A percentile compares a stretch with the other conserved stretches of the same genome.
These are phyloP conservation scores for Cyphellophora europaea DNA, from an alignment of 2,329 filamentous ascomycete genomes.

Conservation along the genomic window DNA sequence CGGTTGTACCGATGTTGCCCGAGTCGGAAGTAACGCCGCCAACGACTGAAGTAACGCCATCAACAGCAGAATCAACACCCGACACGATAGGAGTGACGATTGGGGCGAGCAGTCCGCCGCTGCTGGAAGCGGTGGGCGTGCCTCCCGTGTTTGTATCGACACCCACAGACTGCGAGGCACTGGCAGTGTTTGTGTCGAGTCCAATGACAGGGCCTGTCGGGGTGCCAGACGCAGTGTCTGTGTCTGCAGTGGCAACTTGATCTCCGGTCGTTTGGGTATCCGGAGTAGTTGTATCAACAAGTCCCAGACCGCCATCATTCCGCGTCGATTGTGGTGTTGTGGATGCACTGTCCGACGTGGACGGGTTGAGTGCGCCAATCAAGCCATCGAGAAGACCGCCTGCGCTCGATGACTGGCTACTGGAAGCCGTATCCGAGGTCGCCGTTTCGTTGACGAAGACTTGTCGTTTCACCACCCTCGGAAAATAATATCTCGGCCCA, in stretches of 20 bases:
- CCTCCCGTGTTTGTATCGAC: neutral
- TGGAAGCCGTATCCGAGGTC: too few species aligned
- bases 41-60: constrained; percentile 11
- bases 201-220: neutral
- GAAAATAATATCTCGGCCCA: constrained; percentile 22
- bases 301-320: too few species aligned
- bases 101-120: too few species aligned
- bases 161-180: neutral
- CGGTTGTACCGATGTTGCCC: constrained; percentile 3
- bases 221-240: neutral
- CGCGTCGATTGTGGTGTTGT: too few species aligned
- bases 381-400: too few species aligned
- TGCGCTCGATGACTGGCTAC: too few species aligned
- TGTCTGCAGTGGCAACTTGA: neutral
- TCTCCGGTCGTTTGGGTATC: neutral
- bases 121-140: neutral
- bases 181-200: neutral
- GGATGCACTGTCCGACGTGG: too few species aligned
- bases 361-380: too few species aligned
- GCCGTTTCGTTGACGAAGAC: too few species aligned
- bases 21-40: too few species aligned
- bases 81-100: constrained; percentile 7
- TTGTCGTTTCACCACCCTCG: constrained; percentile 20
- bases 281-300: neutral
- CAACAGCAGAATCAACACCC: constrained; percentile 11